Base-by-base conservation (phyloP, 176 grass and related monocot genomes). In the Rhynchospora tenuis region DNA sequence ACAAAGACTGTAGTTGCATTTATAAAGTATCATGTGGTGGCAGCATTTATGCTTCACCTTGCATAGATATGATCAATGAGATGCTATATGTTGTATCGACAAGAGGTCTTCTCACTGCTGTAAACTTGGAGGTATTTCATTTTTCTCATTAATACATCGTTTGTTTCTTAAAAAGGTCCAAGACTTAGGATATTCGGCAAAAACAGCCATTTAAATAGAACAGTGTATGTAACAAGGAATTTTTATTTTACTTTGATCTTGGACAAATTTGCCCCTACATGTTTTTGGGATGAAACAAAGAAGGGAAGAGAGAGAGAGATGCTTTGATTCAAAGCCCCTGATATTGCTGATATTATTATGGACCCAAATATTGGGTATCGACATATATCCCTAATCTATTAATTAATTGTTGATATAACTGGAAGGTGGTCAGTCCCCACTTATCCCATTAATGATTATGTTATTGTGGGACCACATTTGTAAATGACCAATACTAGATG, bases 41-140 rank as follows among this genome's bases (percentile, higher is more conserved):
- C 82, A 98, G 95, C 84, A 91, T 98, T 82, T 98, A 93, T 91
- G 90, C 92, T 85, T 98, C 95, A 52, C 95, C 95, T 72, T 81
- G 60, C 81, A 84, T 93, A 78, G 92, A 93, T 74, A 88, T 81
- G 86, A 81, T 93, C 91, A 86, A 88, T 11, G 86, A 86, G n/a
- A 86, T 70, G 63, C 74, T 98, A 42, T 94, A 98, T 91, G 87
- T 86, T 10, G 87, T 88, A 81, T 98, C 87, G 31, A 94, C 95
- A 2, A 94, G 95, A 83, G 95, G 92, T 27, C 85, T 89, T 92
- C 89, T 98, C 11, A 94, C 87, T 79, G 92, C 92, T 82, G 60
- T 94, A 87, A 94, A 82, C 43, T 59, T 91, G 83, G 74, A 90
- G 95, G 95, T 98, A 65, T 77, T 83, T 78, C 45, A 52, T 90